Evolutionary conservation across 2,329 filamentous ascomycete species (phyloP), one percentile per base, ranked within the genome.

Genomic region (Botryotinia narcissicola): DNA sequence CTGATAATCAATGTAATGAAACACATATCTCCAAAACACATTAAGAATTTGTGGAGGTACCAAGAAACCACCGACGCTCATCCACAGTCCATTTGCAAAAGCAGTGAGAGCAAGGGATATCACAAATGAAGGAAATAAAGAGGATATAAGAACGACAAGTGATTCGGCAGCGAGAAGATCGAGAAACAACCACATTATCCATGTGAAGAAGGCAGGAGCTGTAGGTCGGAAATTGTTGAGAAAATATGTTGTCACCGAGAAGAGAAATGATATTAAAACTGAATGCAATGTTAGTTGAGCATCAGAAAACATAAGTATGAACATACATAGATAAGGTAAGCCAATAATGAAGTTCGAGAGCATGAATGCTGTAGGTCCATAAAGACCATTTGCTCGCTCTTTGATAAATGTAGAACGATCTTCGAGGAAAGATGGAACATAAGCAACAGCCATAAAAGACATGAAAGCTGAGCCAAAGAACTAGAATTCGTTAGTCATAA

Each of bases 1-100:
- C 81, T 95, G 93, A 79, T 97, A 97, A 81, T 97, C 92, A 80
- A 95, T 95, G 81, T 95, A 97, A 80, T 95, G 92, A 78, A 96
- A 96, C 9, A 92, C 92, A 78, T 97, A 96, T 81, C 90, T 89
- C 90, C 92, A 97, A 78, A 97, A 97, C 3, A 87, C 88, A 81
- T 97, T 97, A 59, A 97, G 86, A 3, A 91, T 87, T 1, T 85
- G 88, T 5, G 91, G 89, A 4, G 89, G 87, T 2, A 97, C 93
- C 81, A 97, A 87, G 83, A 97, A 97, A 0, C 94, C 94, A 70
- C 91, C 89, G 1, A 95, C 92, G 70, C 88, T 90, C 93, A 97
- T 97, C 93, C 93, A 97, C 10, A 97, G 85, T 0, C 93, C 94
- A 82, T 97, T 97, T 35, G 92, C 91, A 79, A 97, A 97, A 0